phyloP scores from a whole-genome alignment of 1,284 basidiomycete species.

The Rhodotorula sp. region DNA sequence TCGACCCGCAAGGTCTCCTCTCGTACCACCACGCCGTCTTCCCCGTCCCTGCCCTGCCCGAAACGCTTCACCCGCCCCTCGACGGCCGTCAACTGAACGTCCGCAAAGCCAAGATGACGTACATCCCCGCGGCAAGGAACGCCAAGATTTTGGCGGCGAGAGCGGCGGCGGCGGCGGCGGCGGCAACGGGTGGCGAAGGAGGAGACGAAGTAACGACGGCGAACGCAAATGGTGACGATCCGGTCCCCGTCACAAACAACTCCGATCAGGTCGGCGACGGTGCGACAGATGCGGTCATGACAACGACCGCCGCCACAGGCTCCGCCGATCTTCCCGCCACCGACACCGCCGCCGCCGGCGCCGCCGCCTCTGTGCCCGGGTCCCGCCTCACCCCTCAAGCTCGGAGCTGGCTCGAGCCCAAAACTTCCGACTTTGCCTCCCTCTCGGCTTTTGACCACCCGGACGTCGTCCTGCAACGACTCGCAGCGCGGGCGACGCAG shows the following conservation, averaged over 20 bases:
- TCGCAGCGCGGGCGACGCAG: conserved; percentile 31
- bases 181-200: neutral
- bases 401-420: conserved; percentile 33
- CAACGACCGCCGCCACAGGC: neutral
- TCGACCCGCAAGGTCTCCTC: conserved; percentile 30
- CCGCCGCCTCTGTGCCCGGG: no score
- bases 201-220: neutral
- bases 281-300: neutral
- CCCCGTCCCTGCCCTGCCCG: conserved; percentile 36
- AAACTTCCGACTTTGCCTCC: conserved; percentile 34
- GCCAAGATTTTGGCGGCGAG: neutral
- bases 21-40: conserved; percentile 43
- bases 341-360: no score
- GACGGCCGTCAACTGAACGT: conserved; percentile 23
- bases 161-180: neutral
- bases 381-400: neutral
- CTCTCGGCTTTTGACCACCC: conserved; percentile 35
- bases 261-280: neutral
- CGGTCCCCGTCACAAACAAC: no score
- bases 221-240: no score
- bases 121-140: conserved; percentile 14
- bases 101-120: conserved; percentile 15
- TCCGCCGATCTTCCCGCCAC: neutral
- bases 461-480: conserved; percentile 21
- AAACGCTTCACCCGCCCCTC: conserved; percentile 28